A percentile compares a stretch with the other conserved stretches of the same genome.
Evolutionary conservation across 1,284 basidiomycete species (phyloP).

Genomic region (Cystobasidium slooffiae): DNA sequence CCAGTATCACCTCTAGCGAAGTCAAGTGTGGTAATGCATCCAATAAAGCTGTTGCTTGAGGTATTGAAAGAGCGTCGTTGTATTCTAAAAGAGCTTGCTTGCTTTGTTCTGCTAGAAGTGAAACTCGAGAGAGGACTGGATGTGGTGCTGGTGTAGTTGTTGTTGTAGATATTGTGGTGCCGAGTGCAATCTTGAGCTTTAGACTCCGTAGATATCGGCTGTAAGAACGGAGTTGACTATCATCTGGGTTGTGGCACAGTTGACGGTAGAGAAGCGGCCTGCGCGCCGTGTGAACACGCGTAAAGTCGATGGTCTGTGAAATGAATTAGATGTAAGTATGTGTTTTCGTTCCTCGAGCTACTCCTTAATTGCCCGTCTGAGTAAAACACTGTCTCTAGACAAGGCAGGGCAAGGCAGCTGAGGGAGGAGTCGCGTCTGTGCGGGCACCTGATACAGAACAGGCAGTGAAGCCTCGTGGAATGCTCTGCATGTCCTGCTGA

Average conservation of each 20-base stretch:
- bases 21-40: not conserved
- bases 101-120: too few species aligned
- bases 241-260: not conserved
- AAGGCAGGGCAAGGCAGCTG: too few species aligned
- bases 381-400: too few species aligned
- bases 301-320: not conserved
- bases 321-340: not conserved
- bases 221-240: not conserved
- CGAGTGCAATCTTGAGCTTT: not conserved
- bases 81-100: not conserved
- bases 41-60: not conserved
- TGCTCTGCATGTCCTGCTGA: not conserved
- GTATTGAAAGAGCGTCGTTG: conserved; percentile 3
- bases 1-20: not conserved
- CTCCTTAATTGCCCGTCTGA: not conserved
- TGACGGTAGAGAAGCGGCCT: conserved; percentile 5
- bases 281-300: not conserved
- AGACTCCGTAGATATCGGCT: conserved; percentile 5
- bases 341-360: not conserved
- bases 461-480: not conserved
- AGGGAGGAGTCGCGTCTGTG: too few species aligned
- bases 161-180: not conserved
- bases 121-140: not conserved
- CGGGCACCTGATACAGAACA: conserved; percentile 9
- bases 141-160: not conserved